Evolutionary conservation across 345 rosid species (phyloP).

Genomic region (Citrus inodora): DNA sequence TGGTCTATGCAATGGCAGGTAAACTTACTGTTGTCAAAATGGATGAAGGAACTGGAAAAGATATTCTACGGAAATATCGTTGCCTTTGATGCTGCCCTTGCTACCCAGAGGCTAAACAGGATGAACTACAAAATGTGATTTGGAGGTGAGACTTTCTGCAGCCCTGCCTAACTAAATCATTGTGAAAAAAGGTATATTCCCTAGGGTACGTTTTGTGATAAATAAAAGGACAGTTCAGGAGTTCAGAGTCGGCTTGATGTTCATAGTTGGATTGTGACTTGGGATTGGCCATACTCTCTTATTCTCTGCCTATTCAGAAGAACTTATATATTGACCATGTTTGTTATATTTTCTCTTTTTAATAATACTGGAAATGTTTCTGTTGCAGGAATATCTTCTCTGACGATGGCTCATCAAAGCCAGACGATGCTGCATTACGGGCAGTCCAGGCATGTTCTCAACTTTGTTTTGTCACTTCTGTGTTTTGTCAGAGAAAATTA

Average conservation of each 20-base stretch:
- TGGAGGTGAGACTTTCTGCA: slow-evolving; percentile 61
- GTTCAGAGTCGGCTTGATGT: neutral
- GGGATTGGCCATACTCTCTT: neutral
- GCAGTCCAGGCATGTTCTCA: slow-evolving; percentile 66
- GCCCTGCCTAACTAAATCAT: neutral
- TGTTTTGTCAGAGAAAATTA: neutral
- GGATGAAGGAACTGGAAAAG: slow-evolving; percentile 98
- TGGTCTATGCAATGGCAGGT: slow-evolving; percentile 46
- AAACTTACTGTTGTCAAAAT: slow-evolving; percentile 69
- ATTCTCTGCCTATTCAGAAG: neutral
- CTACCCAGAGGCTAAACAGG: slow-evolving; percentile 84
- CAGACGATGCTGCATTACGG: slow-evolving; percentile 47
- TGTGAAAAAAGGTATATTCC: neutral
- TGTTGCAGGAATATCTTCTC: slow-evolving; percentile 82
- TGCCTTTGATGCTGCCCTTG: slow-evolving; percentile 84
- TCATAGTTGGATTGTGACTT: neutral
- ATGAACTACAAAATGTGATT: slow-evolving; percentile 57
- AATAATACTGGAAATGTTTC: neutral
- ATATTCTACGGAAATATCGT: slow-evolving; percentile 91
- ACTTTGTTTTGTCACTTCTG: slow-evolving; percentile 13
- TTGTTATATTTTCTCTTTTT: neutral
- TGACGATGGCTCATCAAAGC: slow-evolving; percentile 72
- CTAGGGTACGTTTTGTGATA: neutral
- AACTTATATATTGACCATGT: neutral
- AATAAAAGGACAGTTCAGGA: neutral